Evolutionary conservation across 2,329 filamentous ascomycete genomes (phyloP).

Genomic region (Chalara sp.): DNA sequence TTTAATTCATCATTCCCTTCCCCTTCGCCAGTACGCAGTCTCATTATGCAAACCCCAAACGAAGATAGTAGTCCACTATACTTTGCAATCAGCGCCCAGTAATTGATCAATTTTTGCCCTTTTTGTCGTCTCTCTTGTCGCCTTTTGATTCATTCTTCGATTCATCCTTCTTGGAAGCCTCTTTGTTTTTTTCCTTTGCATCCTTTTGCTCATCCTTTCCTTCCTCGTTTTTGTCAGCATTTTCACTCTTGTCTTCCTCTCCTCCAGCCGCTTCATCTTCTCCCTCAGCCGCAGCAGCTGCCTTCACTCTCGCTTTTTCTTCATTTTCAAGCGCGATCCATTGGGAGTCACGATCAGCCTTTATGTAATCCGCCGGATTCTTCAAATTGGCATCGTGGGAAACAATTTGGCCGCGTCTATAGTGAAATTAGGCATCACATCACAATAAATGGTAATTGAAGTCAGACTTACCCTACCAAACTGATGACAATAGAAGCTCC

Average conservation of each 20-base stretch:
- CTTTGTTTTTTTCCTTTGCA: slow-evolving; percentile 8
- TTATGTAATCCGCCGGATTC: slow-evolving; percentile 21
- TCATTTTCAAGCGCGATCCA: slow-evolving; percentile 17
- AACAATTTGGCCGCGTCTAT: background rate
- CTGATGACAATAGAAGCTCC: slow-evolving; percentile 75
- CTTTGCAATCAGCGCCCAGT: too few relatives aligned
- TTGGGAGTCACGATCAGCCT: slow-evolving; percentile 21
- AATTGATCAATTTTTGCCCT: slow-evolving; percentile 7
- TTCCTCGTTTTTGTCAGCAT: slow-evolving; percentile 14
- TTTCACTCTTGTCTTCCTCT: slow-evolving; percentile 28
- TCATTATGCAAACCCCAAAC: too few relatives aligned
- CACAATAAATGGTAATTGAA: background rate
- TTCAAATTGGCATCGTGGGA: slow-evolving; percentile 22
- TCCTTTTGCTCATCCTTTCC: slow-evolving; percentile 23
- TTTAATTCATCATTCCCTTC: too few relatives aligned
- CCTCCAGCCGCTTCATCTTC: slow-evolving; percentile 7
- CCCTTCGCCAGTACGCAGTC: too few relatives aligned
- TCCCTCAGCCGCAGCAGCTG: slow-evolving; percentile 12
- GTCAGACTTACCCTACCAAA: slow-evolving; percentile 53
- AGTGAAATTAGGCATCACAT: background rate
- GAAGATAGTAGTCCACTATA: too few relatives aligned
- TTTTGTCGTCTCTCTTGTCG: slow-evolving; percentile 25
- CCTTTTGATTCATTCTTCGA: slow-evolving; percentile 34
- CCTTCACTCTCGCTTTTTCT: background rate
- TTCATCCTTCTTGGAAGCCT: slow-evolving; percentile 8